Conservation (phyloP, 1,284 basidiomycete genomes). For the Neotropicomus parvogracilis region DNA sequence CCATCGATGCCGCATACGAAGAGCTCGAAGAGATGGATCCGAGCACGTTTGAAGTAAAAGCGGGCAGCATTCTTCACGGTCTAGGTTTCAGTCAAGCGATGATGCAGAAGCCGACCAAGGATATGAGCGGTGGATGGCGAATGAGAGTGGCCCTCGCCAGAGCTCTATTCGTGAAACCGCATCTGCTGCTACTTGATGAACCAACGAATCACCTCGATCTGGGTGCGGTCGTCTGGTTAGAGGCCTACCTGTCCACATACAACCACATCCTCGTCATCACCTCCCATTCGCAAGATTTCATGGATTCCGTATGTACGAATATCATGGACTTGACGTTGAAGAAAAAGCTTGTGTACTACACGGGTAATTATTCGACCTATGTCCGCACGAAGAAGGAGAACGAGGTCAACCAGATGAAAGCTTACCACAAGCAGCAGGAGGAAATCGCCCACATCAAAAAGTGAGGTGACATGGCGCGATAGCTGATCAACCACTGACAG, state of each 20-base stretch:
- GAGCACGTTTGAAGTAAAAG: slow-evolving; percentile 92
- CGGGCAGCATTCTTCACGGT: slow-evolving; percentile 94
- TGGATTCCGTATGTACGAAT: slow-evolving; percentile 96
- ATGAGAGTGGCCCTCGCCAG: slow-evolving; percentile 98
- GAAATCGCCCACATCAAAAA: slow-evolving; percentile 98
- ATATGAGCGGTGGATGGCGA: slow-evolving; percentile 98
- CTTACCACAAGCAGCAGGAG: slow-evolving; percentile 97
- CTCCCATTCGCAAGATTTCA: slow-evolving; percentile 97
- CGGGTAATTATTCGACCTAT: slow-evolving; percentile 96
- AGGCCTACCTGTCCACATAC: slow-evolving; percentile 96
- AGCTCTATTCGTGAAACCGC: slow-evolving; percentile 95
- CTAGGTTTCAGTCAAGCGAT: slow-evolving; percentile 88
- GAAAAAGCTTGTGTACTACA: slow-evolving; percentile 90
- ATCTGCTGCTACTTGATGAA: slow-evolving; percentile 89
- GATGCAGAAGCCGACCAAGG: slow-evolving; percentile 97
- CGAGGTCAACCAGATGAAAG: slow-evolving; percentile 99
- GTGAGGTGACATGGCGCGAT: slow-evolving; percentile 38
- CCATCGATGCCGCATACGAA: slow-evolving; percentile 86
- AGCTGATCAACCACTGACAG: slow-evolving; percentile 13
- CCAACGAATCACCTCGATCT: slow-evolving; percentile 90
- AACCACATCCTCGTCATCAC: slow-evolving; percentile 98
- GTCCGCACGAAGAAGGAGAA: slow-evolving; percentile 96
- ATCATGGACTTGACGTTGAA: slow-evolving; percentile 93
- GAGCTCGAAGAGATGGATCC: slow-evolving; percentile 98
- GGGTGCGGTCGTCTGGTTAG: slow-evolving; percentile 97